These are phyloP conservation scores for Mrakia gelida DNA, from an alignment of 768 basidiomycete genomes.

Conservation along the genomic window DNA sequence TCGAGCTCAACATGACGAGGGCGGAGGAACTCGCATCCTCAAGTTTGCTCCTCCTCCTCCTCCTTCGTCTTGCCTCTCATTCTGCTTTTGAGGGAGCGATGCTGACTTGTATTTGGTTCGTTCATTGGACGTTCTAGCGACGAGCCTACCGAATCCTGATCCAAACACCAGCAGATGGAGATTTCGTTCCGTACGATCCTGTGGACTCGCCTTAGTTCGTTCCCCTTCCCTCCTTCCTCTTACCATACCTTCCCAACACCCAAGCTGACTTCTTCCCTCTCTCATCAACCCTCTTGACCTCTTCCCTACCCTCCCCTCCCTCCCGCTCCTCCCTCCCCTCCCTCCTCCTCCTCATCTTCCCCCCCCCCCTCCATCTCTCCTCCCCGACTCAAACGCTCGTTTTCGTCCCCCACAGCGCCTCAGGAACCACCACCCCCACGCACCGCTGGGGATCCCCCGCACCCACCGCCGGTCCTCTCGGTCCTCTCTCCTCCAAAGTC, in stretches of 20 bases:
- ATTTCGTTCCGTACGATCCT: slow-evolving; percentile 31
- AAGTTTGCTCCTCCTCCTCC: background rate
- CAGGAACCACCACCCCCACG: slow-evolving; percentile 26
- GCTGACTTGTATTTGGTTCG: background rate
- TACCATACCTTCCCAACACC: background rate
- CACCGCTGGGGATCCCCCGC: slow-evolving; percentile 3
- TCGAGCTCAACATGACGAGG: background rate
- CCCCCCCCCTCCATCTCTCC: background rate
- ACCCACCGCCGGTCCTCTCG: background rate
- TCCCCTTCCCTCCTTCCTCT: background rate
- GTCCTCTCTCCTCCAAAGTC: slow-evolving; percentile 25
- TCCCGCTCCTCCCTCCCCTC: background rate
- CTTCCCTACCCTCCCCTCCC: background rate
- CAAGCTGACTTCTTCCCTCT: background rate
- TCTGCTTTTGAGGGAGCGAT: background rate
- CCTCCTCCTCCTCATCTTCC: background rate
- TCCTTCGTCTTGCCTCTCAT: background rate
- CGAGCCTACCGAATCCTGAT: slow-evolving; percentile 18
- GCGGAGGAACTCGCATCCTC: background rate
- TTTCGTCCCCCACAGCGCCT: slow-evolving; percentile 16
- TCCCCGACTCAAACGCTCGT: no score
- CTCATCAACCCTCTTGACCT: background rate
- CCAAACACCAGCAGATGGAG: background rate
- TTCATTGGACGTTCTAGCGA: background rate
- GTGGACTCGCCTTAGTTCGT: slow-evolving; percentile 27